A percentile compares a stretch with the other conserved stretches of the same genome.
Evolutionary conservation across 495 filamentous ascomycete species (phyloP).

Genomic region (Penicillium nucicola): DNA sequence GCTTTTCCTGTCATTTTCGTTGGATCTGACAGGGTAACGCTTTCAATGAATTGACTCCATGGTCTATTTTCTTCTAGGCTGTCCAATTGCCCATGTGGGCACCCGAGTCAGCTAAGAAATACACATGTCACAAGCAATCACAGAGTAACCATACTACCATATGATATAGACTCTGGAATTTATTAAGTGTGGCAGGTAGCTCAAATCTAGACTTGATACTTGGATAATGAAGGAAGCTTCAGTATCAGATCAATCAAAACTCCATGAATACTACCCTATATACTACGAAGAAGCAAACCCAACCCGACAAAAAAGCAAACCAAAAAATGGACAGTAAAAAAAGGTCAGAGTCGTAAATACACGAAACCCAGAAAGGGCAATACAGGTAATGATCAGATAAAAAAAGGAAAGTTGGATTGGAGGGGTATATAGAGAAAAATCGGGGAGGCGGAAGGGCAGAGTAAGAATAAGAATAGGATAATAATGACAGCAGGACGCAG

Average conservation of each 20-base stretch:
- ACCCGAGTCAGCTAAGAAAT: not conserved
- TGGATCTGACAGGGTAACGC: not conserved
- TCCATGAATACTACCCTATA: conserved; percentile 6
- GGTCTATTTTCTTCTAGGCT: conserved; percentile 8
- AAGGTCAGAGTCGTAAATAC: conserved; percentile 21
- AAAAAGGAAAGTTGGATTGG: conserved; percentile 15
- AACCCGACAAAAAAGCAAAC: conserved; percentile 1
- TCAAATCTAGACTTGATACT: no score
- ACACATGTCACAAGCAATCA: no score
- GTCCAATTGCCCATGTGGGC: no score
- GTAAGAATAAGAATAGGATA: not conserved
- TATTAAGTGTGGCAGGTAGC: no score
- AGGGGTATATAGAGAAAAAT: conserved; percentile 22
- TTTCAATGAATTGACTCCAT: conserved; percentile 2
- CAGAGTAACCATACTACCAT: no score
- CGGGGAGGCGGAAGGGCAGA: not conserved
- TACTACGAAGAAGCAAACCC: conserved; percentile 5
- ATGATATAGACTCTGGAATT: no score
- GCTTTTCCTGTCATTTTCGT: not conserved
- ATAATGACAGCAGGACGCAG: conserved; percentile 9
- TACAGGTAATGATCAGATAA: conserved; percentile 9
- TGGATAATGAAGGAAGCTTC: not conserved
- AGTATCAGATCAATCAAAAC: not conserved
- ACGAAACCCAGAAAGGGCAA: conserved; percentile 21
- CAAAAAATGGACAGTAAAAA: conserved; percentile 10